A percentile compares a stretch with the other conserved stretches of the same genome.
phyloP scores from a whole-genome alignment of 73 alveolate species.

The Paramecium sonneborni region DNA sequence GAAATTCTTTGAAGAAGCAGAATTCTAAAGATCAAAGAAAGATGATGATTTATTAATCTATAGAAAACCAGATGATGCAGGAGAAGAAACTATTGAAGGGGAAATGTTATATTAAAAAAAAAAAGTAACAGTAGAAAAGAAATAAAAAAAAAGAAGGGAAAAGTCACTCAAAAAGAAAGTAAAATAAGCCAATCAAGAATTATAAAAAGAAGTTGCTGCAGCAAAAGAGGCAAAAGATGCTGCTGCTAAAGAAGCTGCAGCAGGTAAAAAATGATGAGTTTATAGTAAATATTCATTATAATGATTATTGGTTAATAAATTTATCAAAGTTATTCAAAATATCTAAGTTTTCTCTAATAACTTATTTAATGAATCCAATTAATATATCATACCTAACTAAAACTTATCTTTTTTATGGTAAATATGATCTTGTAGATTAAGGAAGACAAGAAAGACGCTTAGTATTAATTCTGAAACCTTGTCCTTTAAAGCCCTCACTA shows the following conservation, averaged over 20 bases:
- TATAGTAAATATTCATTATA: neutral
- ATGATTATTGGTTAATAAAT: neutral
- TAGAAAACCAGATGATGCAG: constrained; percentile 22
- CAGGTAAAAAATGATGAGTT: neutral
- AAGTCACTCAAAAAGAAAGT: constrained; percentile 38
- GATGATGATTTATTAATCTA: constrained; percentile 10
- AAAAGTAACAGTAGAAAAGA: constrained; percentile 27
- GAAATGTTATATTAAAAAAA: constrained; percentile 27
- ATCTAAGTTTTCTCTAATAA: neutral
- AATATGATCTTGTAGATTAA: neutral
- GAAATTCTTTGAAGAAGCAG: constrained; percentile 53
- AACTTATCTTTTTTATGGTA: neutral
- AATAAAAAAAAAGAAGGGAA: constrained; percentile 62
- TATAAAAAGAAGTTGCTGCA: constrained; percentile 22
- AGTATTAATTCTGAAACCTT: neutral
- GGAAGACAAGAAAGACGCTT: neutral
- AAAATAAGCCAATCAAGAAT: constrained; percentile 42
- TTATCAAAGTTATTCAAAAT: neutral
- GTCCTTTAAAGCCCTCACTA: neutral
- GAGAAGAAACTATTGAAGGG: neutral
- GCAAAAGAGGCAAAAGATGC: neutral
- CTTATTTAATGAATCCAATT: neutral
- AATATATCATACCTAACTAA: constrained; percentile 7
- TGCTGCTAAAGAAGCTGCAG: neutral
- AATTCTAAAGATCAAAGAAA: constrained; percentile 12